A percentile compares a stretch with the other conserved stretches of the same genome.
Evolutionary conservation across 306 rosid species (phyloP).

Genomic region (Medicago arabica): DNA sequence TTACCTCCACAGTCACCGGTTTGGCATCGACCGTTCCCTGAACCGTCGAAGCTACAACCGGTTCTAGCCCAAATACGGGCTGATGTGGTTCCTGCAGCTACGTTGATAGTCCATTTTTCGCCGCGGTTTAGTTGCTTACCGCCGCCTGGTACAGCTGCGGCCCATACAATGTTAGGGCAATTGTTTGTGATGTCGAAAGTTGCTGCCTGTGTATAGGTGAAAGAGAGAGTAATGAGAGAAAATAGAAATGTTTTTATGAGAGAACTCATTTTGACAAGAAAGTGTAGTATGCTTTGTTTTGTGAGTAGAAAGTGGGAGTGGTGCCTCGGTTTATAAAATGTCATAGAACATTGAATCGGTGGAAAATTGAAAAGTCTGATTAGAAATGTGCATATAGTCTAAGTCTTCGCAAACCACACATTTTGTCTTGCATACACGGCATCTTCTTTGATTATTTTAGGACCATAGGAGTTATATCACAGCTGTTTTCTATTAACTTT

Average conservation of each 20-base stretch:
- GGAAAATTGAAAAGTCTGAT: neutral
- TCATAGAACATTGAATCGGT: neutral
- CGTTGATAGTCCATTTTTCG: constrained; percentile 43
- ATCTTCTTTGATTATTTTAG: neutral
- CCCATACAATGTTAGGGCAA: constrained; percentile 61
- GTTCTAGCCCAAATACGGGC: constrained; percentile 76
- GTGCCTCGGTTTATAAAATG: neutral
- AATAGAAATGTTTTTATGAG: neutral
- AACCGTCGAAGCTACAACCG: constrained; percentile 51
- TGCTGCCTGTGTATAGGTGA: constrained; percentile 36
- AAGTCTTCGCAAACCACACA: neutral
- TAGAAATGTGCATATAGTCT: neutral
- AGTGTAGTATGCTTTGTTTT: neutral
- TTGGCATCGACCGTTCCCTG: constrained; percentile 49
- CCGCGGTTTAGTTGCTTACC: constrained; percentile 41
- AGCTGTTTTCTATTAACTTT: too few relatives aligned
- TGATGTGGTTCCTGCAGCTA: constrained; percentile 26
- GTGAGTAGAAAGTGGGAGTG: neutral
- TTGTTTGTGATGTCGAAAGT: constrained; percentile 48
- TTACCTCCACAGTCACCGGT: constrained; percentile 63
- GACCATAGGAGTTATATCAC: too few relatives aligned
- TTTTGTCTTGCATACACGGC: neutral
- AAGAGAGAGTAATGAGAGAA: neutral
- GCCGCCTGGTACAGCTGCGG: constrained; percentile 50
- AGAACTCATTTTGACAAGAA: neutral